Percentiles rank a stretch among this genome's conserved stretches.
phyloP scores from a whole-genome alignment of 495 filamentous ascomycete species.

The Aspergillus egyptiacus region DNA sequence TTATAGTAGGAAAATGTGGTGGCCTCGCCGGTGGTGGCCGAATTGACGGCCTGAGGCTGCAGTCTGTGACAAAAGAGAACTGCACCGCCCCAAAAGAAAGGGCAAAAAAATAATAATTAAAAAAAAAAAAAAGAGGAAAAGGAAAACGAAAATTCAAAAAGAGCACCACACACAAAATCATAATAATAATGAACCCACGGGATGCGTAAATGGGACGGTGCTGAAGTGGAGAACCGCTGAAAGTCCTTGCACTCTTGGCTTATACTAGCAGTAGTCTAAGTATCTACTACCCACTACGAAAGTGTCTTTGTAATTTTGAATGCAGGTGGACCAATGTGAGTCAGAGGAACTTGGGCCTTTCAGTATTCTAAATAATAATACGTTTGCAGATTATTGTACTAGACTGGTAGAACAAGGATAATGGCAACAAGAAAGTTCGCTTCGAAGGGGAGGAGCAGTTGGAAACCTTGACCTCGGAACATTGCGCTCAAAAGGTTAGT shows the following conservation, averaged over 20 bases:
- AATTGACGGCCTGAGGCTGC: slow-evolving; percentile 31
- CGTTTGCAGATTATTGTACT: too few species aligned
- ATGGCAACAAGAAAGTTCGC: not conserved
- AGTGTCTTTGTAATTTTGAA: not conserved
- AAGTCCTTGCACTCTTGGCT: slow-evolving; percentile 11
- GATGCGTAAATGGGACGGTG: slow-evolving; percentile 23
- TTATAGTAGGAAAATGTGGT: slow-evolving; percentile 25
- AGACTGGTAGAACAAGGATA: too few species aligned
- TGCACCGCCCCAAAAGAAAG: not conserved
- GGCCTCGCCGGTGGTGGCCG: slow-evolving; percentile 18
- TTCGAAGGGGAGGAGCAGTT: too few species aligned
- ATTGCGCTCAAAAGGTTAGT: too few species aligned
- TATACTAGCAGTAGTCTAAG: too few species aligned
- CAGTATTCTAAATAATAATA: too few species aligned
- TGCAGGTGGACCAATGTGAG: not conserved
- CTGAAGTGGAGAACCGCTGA: slow-evolving; percentile 14
- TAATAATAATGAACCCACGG: too few species aligned
- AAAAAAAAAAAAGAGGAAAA: slow-evolving; percentile 9
- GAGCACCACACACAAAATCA: slow-evolving; percentile 19
- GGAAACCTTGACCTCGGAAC: too few species aligned
- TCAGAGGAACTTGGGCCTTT: too few species aligned
- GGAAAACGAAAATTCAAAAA: slow-evolving; percentile 11
- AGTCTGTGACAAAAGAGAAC: slow-evolving; percentile 27
- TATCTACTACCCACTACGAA: too few species aligned
- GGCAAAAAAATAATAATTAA: slow-evolving; percentile 10